These are phyloP conservation scores for Wakefieldia striispora DNA, from an alignment of 768 basidiomycete species.

Conservation along the genomic window DNA sequence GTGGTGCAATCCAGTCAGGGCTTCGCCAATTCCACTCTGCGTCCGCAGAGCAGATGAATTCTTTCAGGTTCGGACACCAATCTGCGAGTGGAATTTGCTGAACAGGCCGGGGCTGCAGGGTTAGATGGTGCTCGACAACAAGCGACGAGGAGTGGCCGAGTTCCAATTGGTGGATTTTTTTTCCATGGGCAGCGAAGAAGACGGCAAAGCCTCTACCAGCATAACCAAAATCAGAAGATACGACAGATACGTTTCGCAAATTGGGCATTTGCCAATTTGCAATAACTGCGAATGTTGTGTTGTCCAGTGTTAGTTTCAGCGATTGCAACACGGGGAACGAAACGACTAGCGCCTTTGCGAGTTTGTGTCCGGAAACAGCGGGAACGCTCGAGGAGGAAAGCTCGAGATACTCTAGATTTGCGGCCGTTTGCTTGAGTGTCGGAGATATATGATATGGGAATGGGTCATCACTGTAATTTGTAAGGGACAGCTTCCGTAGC, in stretches of 20 bases:
- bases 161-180: slow-evolving; percentile 61
- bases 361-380: slow-evolving; percentile 33
- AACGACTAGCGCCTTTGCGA: slow-evolving; percentile 25
- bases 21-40: slow-evolving; percentile 80
- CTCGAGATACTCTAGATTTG: slow-evolving; percentile 64
- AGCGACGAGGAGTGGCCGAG: slow-evolving; percentile 68
- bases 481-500: slow-evolving; percentile 64
- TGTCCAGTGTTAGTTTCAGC: slow-evolving; percentile 69
- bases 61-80: slow-evolving; percentile 66
- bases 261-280: slow-evolving; percentile 65
- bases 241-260: slow-evolving; percentile 61
- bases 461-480: slow-evolving; percentile 66
- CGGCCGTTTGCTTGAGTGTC: slow-evolving; percentile 49
- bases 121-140: slow-evolving; percentile 66
- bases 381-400: slow-evolving; percentile 57
- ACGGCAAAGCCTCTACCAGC: slow-evolving; percentile 60
- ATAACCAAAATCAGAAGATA: slow-evolving; percentile 70
- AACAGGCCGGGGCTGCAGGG: slow-evolving; percentile 38
- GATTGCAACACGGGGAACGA: slow-evolving; percentile 62
- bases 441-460: slow-evolving; percentile 56
- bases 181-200: slow-evolving; percentile 69
- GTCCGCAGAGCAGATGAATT: slow-evolving; percentile 74
- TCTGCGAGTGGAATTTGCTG: slow-evolving; percentile 51
- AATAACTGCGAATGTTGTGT: slow-evolving; percentile 66
- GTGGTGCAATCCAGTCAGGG: slow-evolving; percentile 81